phyloP scores from a whole-genome alignment of 768 basidiomycete genomes.

The Galerina marginata region DNA sequence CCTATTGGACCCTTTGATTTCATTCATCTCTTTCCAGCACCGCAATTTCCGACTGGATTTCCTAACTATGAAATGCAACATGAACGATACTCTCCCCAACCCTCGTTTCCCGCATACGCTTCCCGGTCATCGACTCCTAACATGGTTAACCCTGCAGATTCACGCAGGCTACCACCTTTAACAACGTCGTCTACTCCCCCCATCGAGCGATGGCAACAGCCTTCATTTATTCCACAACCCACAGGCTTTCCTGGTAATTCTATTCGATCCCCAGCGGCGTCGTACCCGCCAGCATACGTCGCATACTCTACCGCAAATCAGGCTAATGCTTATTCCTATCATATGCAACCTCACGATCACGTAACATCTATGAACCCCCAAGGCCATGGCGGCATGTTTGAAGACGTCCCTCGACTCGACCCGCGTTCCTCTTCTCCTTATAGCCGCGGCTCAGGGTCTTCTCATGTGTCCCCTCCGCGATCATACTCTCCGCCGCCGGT shows the following conservation, averaged over 20 bases:
- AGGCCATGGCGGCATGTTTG: constrained; percentile 33
- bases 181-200: constrained; percentile 48
- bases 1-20: constrained; percentile 36
- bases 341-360: constrained; percentile 39
- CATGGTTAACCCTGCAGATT: constrained; percentile 52
- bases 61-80: constrained; percentile 56
- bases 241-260: constrained; percentile 42
- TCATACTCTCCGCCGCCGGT: constrained; percentile 60
- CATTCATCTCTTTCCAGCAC: constrained; percentile 45
- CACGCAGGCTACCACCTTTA: constrained; percentile 65
- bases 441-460: constrained; percentile 40
- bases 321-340: constrained; percentile 47
- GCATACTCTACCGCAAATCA: constrained; percentile 46
- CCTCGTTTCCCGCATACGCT: constrained; percentile 51
- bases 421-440: constrained; percentile 52
- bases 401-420: constrained; percentile 39
- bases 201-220: constrained; percentile 54
- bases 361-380: constrained; percentile 36
- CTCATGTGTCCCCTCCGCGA: constrained; percentile 34
- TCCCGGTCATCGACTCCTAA: constrained; percentile 55
- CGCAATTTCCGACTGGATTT: constrained; percentile 51
- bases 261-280: constrained; percentile 69
- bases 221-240: constrained; percentile 38
- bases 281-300: constrained; percentile 61
- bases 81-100: constrained; percentile 58